These are phyloP conservation scores for Collybiopsis confluens DNA, from an alignment of 768 basidiomycete species.

Conservation along the genomic window DNA sequence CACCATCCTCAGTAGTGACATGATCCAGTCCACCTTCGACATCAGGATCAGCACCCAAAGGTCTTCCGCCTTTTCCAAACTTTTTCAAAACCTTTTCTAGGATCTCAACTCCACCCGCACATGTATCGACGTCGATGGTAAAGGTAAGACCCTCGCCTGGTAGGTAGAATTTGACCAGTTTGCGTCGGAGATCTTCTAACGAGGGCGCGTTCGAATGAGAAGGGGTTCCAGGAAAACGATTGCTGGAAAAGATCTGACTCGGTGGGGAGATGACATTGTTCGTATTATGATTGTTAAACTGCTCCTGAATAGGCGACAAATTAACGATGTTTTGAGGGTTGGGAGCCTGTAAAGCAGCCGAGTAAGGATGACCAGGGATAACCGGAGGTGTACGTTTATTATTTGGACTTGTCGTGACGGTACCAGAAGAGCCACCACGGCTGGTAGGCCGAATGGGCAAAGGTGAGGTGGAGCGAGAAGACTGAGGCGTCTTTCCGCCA, in stretches of 20 bases:
- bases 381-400: constrained; percentile 42
- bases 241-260: constrained; percentile 46
- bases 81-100: constrained; percentile 88
- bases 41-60: constrained; percentile 23
- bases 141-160: constrained; percentile 77
- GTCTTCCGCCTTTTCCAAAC: constrained; percentile 63
- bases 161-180: constrained; percentile 83
- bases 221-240: constrained; percentile 43
- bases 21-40: constrained; percentile 42
- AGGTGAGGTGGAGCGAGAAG: constrained; percentile 40
- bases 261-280: constrained; percentile 48
- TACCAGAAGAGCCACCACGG: constrained; percentile 49
- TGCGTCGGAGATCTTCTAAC: constrained; percentile 75
- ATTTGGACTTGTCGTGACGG: constrained; percentile 31
- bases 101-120: constrained; percentile 78
- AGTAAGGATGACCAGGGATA: constrained; percentile 51
- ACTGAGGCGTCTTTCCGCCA: constrained; percentile 32
- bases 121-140: constrained; percentile 79
- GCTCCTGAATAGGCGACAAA: constrained; percentile 74
- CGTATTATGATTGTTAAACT: constrained; percentile 43
- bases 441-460: constrained; percentile 39
- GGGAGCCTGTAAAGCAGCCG: constrained; percentile 32
- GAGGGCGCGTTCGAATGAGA: constrained; percentile 44
- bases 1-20: constrained; percentile 68
- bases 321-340: constrained; percentile 27